Evolutionary conservation across 805 yeast genomes (phyloP), one percentile per base, ranked within the genome.

Genomic region (Ogataea ganodermae): DNA sequence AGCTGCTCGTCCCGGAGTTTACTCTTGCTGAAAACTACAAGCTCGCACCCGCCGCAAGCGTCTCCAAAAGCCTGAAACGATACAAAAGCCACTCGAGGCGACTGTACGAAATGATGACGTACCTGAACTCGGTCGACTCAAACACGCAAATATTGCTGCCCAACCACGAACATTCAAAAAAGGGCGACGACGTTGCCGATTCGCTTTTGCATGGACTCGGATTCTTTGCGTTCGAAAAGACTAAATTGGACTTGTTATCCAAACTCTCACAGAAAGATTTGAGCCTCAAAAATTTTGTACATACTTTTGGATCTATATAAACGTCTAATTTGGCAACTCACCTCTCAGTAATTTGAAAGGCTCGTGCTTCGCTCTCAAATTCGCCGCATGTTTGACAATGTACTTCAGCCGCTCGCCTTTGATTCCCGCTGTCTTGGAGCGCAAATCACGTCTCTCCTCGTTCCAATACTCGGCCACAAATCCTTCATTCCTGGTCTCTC

Each of bases 141-240:
- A 13, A n/a, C 4, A 40, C 49, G 24, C 39, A 31, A 27, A 50
- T 43, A 12, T 38, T 50, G 4, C 27, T 46, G 7, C 48, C 42
- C 21, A 54, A 50, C 18, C 30, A 44, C 6, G 59, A 57, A 44
- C 53, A 57, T 6, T 44, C 28, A 2, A 52, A 48, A 24, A 84
- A 84, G 59, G 76, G 78, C 35, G 91, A 84, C 59, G 91, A 84
- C 60, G 65, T 84, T 46, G 77, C 82, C 7, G 91, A 84, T 60
- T 72, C 84, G 0, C 65, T 84, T n/a, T 64, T 84, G 13, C 88
- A 84, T 60, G 86, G 80, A 1, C 49, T 82, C 2, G 71, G 78
- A 0, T 76, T 79, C 72, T 44, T 69, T 12, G 57, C 66, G 10
- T 81, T 83, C 78, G 66, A 70, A 30, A 35, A 53, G 4, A 72